Base-by-base conservation (phyloP, 805 yeast genomes). In the Zygosaccharomyces bisporus region DNA sequence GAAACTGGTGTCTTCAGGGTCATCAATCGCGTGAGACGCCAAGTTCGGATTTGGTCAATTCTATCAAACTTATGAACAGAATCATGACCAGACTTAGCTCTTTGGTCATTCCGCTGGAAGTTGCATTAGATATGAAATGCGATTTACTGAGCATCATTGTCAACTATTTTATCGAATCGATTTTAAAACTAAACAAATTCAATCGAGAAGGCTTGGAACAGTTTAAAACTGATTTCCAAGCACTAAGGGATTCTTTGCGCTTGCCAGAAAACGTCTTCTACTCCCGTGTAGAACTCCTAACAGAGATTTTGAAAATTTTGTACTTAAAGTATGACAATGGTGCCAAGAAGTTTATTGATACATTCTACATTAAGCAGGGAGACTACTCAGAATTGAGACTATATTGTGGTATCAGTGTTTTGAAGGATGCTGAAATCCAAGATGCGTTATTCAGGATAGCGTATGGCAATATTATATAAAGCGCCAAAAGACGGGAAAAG, bases 121-220 rank as follows among this genome's bases (percentile, higher is more conserved):
- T 54, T 1, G 13, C 39, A 2, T 36, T 58, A 9, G 49, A 47
- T 4, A 53, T 69, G 10, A 60, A 57, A 23, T 57, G 57, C 30
- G 54, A 54, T 20, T 30, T 61, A 1, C 46, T 68, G 2, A 53
- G 49, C 8, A 48, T 55, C 6, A 46, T 67, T 23, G 57, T 68
- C 0, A 61, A 60, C n/a, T 63, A 60, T 36, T 57, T 67, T 35
- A 50, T 63, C 14, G 68, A 67, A 38, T 59, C 67, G 6, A 63
- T 69, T 24, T 53, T 70, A 23, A 69, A 69, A 44, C 46, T 63
- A 18, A 70, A 69, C 42, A 66, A 63, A 40, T 70, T 70, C 47
- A 65, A 61, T 33, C 34, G 49, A 7, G 12, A 45, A 2, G 73
- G 73, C 1, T 44, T 68, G 9, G 49, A 50, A 3, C 73, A 70